Percentiles rank a stretch among this genome's conserved stretches.
These are phyloP conservation scores for Magnusiomyces magnusii DNA, from an alignment of 1,139 yeast genomes.

Conservation along the genomic window DNA sequence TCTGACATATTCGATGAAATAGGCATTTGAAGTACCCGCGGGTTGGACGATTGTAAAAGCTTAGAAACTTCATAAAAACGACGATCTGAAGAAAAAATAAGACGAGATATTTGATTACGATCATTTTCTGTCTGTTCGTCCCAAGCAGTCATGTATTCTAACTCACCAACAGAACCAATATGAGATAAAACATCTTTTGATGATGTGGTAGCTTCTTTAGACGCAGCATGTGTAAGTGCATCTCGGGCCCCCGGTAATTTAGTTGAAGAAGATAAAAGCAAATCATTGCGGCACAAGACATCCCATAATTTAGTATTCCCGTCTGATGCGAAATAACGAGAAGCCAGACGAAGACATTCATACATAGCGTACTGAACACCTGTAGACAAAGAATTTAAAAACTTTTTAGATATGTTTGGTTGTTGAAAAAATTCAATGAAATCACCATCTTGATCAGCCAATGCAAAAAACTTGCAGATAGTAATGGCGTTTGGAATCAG, in stretches of 20 bases:
- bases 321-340: not conserved
- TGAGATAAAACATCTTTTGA: constrained; percentile 45
- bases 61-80: constrained; percentile 72
- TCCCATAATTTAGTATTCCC: constrained; percentile 39
- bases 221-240: not conserved
- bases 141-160: constrained; percentile 50
- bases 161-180: constrained; percentile 41
- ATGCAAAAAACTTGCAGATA: not conserved
- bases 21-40: constrained; percentile 42
- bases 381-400: not conserved
- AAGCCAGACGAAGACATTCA: not conserved
- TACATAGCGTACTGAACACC: constrained; percentile 3
- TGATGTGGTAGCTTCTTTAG: constrained; percentile 9
- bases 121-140: constrained; percentile 64
- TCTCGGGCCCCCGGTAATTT: not conserved
- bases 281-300: constrained; percentile 61
- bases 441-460: not conserved
- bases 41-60: constrained; percentile 60
- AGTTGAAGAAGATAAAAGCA: constrained; percentile 28
- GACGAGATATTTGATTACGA: constrained; percentile 53
- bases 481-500: not conserved
- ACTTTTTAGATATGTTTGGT: not conserved
- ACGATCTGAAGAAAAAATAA: constrained; percentile 71
- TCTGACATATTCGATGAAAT: constrained; percentile 42
- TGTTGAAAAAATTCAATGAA: not conserved